Conservation (phyloP, 2,329 filamentous ascomycete species). For the Purpureocillium takamizusanense region DNA sequence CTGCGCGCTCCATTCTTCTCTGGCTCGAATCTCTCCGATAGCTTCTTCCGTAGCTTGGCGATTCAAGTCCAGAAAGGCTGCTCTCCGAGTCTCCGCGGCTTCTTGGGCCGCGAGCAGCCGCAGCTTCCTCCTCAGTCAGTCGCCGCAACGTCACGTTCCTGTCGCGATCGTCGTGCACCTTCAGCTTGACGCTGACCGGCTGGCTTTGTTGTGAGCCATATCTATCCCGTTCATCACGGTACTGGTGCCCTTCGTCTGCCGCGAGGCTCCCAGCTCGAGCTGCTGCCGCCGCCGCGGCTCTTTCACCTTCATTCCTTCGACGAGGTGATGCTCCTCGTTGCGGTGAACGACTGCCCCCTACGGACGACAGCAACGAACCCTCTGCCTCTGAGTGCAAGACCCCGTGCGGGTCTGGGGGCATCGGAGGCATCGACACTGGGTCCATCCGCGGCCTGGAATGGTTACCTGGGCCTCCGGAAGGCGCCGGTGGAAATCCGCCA, state of each 20-base stretch:
- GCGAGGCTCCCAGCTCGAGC: conserved; percentile 38
- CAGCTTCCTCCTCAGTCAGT: conserved; percentile 51
- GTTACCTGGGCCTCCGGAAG: conserved; percentile 10
- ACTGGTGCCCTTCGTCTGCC: conserved; percentile 29
- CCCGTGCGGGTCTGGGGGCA: conserved; percentile 44
- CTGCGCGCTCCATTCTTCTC: conserved; percentile 19
- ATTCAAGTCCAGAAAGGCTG: conserved; percentile 48
- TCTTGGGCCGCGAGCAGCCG: conserved; percentile 28
- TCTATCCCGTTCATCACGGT: conserved; percentile 23
- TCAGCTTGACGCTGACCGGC: conserved; percentile 49
- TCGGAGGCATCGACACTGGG: conserved; percentile 41
- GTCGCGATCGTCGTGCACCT: conserved; percentile 50
- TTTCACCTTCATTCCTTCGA: conserved; percentile 34
- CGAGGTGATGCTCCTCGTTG: conserved; percentile 36
- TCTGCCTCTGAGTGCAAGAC: conserved; percentile 21
- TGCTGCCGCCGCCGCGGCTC: conserved; percentile 36
- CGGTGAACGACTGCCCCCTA: conserved; percentile 22
- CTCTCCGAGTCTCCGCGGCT: conserved; percentile 42
- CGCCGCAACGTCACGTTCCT: conserved; percentile 53
- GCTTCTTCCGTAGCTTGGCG: conserved; percentile 31
- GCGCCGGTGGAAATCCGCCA: conserved; percentile 10
- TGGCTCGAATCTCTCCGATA: conserved; percentile 42
- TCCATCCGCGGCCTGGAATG: conserved; percentile 13
- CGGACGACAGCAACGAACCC: conserved; percentile 19
- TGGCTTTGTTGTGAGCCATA: conserved; percentile 33